A percentile compares a stretch with the other conserved stretches of the same genome.
Conservation (phyloP, 192 early-diverging fungal species). For the Umbelopsis sp. region DNA sequence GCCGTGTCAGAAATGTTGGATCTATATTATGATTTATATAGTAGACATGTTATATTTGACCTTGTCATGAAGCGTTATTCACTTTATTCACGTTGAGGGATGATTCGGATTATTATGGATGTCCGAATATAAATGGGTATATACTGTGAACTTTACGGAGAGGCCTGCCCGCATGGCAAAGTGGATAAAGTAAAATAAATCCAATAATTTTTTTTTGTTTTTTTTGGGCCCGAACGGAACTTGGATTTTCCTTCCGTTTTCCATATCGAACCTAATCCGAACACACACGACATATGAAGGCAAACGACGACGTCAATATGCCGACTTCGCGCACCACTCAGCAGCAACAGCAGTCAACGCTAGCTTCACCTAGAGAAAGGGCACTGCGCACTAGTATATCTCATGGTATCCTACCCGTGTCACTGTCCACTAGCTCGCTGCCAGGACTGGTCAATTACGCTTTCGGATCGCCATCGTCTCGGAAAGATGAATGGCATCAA, state of each 20-base stretch:
- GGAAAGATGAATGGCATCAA: neutral
- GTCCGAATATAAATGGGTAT: no score
- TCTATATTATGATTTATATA: no score
- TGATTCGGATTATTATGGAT: no score
- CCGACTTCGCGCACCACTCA: neutral
- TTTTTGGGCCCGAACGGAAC: neutral
- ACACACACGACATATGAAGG: neutral
- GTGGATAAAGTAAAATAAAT: neutral
- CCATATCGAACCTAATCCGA: neutral
- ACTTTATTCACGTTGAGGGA: no score
- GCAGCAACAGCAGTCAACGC: neutral
- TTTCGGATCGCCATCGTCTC: neutral
- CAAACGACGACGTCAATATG: neutral
- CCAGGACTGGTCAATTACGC: slow-evolving; percentile 5
- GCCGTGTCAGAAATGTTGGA: no score
- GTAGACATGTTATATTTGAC: neutral
- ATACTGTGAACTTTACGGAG: no score
- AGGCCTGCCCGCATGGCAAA: no score
- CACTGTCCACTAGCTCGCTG: neutral
- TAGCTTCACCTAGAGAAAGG: neutral
- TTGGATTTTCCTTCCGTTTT: slow-evolving; percentile 13
- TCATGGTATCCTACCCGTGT: neutral
- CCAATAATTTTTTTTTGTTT: neutral
- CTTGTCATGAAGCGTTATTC: no score
- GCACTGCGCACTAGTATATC: neutral